A percentile compares a stretch with the other conserved stretches of the same genome.
These are phyloP conservation scores for Lentinus tigrinus DNA, from an alignment of 768 basidiomycete species.

Conservation along the genomic window DNA sequence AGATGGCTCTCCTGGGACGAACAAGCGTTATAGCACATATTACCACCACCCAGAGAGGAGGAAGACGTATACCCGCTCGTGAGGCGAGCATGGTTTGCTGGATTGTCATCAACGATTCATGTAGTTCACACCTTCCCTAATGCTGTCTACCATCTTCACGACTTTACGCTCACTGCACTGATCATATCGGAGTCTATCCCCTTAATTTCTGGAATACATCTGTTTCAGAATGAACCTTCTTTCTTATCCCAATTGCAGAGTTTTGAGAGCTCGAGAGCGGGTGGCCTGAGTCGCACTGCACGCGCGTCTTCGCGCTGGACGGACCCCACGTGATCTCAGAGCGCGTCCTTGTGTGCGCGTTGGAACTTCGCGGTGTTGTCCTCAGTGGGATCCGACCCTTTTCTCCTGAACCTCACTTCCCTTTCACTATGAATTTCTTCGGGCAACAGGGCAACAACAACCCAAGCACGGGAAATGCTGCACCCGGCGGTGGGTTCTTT, in stretches of 20 bases:
- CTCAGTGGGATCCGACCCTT: no score
- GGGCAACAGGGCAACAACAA: slow-evolving; percentile 19
- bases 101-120: neutral
- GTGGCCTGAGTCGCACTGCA: no score
- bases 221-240: no score
- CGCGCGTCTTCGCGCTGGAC: neutral
- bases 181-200: neutral
- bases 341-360: slow-evolving; percentile 13
- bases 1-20: slow-evolving; percentile 34
- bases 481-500: slow-evolving; percentile 11
- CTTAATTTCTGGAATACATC: no score
- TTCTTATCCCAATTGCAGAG: no score
- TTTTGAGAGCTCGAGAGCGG: no score
- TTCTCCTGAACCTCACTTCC: neutral
- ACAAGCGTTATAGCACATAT: slow-evolving; percentile 72
- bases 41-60: slow-evolving; percentile 84
- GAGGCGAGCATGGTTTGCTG: neutral
- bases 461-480: slow-evolving; percentile 11
- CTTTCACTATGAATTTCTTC: slow-evolving; percentile 20
- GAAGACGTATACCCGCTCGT: slow-evolving; percentile 17
- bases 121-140: neutral
- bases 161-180: neutral
- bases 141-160: neutral
- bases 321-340: slow-evolving; percentile 2
- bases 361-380: neutral